A percentile compares a stretch with the other conserved stretches of the same genome.
Conservation (phyloP, 1,139 yeast genomes). For the Chernovozyma aurita region DNA sequence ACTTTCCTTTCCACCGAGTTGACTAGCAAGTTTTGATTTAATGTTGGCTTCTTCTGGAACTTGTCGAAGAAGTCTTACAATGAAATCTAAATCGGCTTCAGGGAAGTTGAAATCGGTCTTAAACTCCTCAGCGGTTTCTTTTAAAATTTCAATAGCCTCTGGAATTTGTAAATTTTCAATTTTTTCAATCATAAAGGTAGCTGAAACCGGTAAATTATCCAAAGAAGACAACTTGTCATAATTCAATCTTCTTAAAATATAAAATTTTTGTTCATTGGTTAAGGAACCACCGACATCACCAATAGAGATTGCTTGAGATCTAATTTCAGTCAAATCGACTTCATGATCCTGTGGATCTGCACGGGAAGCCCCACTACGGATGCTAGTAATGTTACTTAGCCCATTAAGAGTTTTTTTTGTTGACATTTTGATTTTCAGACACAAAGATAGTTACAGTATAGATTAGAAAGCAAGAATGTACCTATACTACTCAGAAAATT, state of each 20-base stretch:
- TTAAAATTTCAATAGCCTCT: constrained; percentile 20
- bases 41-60: neutral
- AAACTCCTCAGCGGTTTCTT: constrained; percentile 15
- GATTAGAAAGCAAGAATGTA: no score
- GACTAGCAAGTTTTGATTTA: neutral
- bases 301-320: constrained; percentile 19
- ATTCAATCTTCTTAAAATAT: constrained; percentile 24
- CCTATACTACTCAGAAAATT: no score
- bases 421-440: no score
- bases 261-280: constrained; percentile 22
- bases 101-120: constrained; percentile 20
- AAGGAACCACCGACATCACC: constrained; percentile 23
- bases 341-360: constrained; percentile 14
- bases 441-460: no score
- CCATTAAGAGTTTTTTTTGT: no score
- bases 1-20: neutral
- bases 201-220: constrained; percentile 24
- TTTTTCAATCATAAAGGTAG: constrained; percentile 27
- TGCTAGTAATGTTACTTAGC: no score
- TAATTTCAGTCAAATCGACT: constrained; percentile 17
- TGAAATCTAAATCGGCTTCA: constrained; percentile 11
- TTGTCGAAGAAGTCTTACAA: constrained; percentile 5
- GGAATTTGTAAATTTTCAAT: constrained; percentile 17
- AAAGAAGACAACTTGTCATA: constrained; percentile 22
- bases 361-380: neutral